These are phyloP conservation scores for Nakaseomyces delphensis DNA, from an alignment of 1,139 yeast genomes.

Conservation along the genomic window DNA sequence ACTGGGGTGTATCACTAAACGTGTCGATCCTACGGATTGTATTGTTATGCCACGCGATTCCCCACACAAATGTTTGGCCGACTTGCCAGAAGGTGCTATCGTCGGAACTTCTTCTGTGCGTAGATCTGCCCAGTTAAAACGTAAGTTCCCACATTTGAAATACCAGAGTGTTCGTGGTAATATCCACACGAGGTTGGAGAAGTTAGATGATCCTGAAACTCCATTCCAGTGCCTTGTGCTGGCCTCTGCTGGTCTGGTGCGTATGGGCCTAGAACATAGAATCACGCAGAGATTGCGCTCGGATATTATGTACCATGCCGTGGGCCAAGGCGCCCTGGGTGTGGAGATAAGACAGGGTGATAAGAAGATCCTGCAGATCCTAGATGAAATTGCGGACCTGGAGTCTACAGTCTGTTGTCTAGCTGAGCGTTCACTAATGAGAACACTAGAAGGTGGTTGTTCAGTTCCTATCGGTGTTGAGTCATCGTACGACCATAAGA, in stretches of 20 bases:
- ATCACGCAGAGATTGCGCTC: slow-evolving; percentile 60
- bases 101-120: slow-evolving; percentile 94
- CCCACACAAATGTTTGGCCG: slow-evolving; percentile 52
- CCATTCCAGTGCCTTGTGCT: slow-evolving; percentile 69
- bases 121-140: slow-evolving; percentile 71
- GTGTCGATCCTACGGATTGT: slow-evolving; percentile 93
- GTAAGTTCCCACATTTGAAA: slow-evolving; percentile 45
- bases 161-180: slow-evolving; percentile 86
- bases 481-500: slow-evolving; percentile 42
- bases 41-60: slow-evolving; percentile 69
- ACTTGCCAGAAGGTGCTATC: slow-evolving; percentile 74
- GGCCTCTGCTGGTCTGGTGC: slow-evolving; percentile 84
- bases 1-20: slow-evolving; percentile 73
- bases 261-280: slow-evolving; percentile 63
- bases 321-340: slow-evolving; percentile 97
- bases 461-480: slow-evolving; percentile 94
- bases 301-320: slow-evolving; percentile 92
- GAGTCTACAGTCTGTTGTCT: slow-evolving; percentile 67
- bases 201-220: slow-evolving; percentile 54
- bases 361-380: slow-evolving; percentile 44
- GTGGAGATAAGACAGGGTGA: slow-evolving; percentile 77
- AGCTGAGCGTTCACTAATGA: slow-evolving; percentile 86
- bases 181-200: slow-evolving; percentile 68
- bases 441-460: slow-evolving; percentile 93
- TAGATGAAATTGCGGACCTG: slow-evolving; percentile 56